Base-by-base conservation (phyloP, 306 rosid genomes). In the Cucumis melo region DNA sequence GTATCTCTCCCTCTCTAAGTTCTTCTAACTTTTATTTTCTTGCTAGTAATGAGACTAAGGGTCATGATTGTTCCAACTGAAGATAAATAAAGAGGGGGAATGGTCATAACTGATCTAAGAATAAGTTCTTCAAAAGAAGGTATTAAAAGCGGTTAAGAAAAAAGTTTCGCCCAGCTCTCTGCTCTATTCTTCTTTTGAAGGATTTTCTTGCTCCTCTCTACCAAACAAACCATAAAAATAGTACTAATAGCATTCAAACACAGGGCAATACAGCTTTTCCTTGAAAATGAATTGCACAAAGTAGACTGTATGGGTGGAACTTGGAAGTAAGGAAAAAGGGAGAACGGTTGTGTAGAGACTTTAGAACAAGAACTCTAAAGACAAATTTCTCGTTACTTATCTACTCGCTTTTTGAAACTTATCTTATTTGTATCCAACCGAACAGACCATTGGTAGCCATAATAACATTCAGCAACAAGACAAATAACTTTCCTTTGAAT, bases 1-100 rank as follows among this genome's bases (percentile, higher is more conserved):
- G 99, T 91, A 11, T 78, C 50, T 71, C 61, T n/a, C 42, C 67
- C 27, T 20, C 8, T 48, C 36, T 50, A 15, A 16, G 34, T 41
- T 10, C 63, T 16, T 62, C 23, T 21, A 10, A 8, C 61, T 73
- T 50, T 23, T 74, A n/a, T 7, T 19, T 64, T 10, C 6, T 38
- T 65, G 24, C 53, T 9, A 38, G 29, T 65, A 38, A 65, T 65
- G 73, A n/a, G 72, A 38, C 72, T 38, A 19, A 65, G 27, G 44
- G 6, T 38, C 53, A 3, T 65, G 73, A 10, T 19, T 6, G 5
- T 65, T 65, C 7, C 32, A 38, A 39, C n/a, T 65, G 53, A 27
- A 65, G 21, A 14, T 38, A 65, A 65, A 38, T 1, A 36, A 64
- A 64, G 20, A 64, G 71, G 48, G 71, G 1, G 7, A 62, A 32